phyloP scores from a whole-genome alignment of 139 green algal species.

The Pedinophyceae sp. region DNA sequence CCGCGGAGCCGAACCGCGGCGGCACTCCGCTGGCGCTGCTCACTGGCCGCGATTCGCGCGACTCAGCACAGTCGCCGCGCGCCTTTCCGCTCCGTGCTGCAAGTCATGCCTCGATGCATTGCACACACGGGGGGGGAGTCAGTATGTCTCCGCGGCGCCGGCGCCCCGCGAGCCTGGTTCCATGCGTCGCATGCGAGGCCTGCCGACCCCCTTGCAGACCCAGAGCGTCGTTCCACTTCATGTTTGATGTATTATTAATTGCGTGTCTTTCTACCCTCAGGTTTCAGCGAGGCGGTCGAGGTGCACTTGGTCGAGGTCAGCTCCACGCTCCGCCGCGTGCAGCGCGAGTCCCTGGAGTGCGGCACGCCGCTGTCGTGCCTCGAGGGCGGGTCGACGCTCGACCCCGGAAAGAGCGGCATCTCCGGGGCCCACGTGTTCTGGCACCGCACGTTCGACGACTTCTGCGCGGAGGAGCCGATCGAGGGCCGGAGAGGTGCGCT shows the following conservation, averaged over 20 bases:
- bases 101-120: not conserved
- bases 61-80: not conserved
- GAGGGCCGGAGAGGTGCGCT: too few relatives aligned
- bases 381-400: not conserved
- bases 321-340: constrained; percentile 28
- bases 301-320: constrained; percentile 75
- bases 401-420: too few relatives aligned
- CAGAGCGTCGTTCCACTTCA: too few relatives aligned
- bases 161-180: too few relatives aligned
- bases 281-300: constrained; percentile 13
- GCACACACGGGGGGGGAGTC: not conserved
- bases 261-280: not conserved
- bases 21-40: too few relatives aligned
- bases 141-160: not conserved
- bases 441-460: constrained; percentile 43
- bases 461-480: constrained; percentile 20
- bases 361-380: too few relatives aligned
- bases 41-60: too few relatives aligned
- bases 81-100: not conserved
- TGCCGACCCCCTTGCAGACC: too few relatives aligned
- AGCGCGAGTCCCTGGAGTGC: constrained; percentile 29
- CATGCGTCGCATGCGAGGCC: too few relatives aligned
- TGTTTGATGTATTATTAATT: constrained; percentile 2
- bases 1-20: too few relatives aligned
- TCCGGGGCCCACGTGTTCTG: constrained; percentile 36